Percentiles rank a stretch among this genome's conserved stretches.
These are phyloP conservation scores for Spironucleus salmonicida DNA, from an alignment of 208 protist genomes.

Conservation along the genomic window DNA sequence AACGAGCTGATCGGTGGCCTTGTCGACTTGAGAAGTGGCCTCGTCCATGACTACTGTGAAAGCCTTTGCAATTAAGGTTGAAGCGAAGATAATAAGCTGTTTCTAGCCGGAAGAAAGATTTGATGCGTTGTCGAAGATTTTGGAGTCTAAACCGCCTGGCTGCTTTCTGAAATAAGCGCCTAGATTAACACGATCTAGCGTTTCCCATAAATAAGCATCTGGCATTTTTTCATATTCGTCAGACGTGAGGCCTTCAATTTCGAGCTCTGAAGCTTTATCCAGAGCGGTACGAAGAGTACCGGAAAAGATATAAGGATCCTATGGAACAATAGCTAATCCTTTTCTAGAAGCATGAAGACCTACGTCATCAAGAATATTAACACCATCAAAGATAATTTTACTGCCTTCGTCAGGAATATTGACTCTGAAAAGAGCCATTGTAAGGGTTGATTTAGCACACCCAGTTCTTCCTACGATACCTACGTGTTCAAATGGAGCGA, in stretches of 20 bases:
- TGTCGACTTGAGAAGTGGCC: slow-evolving; percentile 19
- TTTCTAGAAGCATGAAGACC: slow-evolving; percentile 25
- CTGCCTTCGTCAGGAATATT: slow-evolving; percentile 3
- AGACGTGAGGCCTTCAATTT: too few species aligned
- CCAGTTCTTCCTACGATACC: slow-evolving; percentile 48
- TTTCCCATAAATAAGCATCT: slow-evolving; percentile 28
- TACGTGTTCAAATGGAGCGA: slow-evolving; percentile 38
- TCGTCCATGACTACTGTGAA: slow-evolving; percentile 29
- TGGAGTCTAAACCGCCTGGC: neutral
- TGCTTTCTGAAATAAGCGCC: neutral
- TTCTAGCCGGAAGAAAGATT: slow-evolving; percentile 27
- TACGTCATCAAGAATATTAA: slow-evolving; percentile 31
- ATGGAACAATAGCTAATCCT: slow-evolving; percentile 36
- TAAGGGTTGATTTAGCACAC: slow-evolving; percentile 41
- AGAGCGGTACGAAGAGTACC: slow-evolving; percentile 41
- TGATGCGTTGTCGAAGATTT: neutral
- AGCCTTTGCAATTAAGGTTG: slow-evolving; percentile 3
- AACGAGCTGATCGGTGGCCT: slow-evolving; percentile 12
- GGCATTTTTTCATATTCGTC: too few species aligned
- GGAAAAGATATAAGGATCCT: slow-evolving; percentile 44
- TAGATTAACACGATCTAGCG: slow-evolving; percentile 21
- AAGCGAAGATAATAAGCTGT: slow-evolving; percentile 26
- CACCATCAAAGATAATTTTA: slow-evolving; percentile 38
- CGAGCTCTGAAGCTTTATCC: slow-evolving; percentile 36
- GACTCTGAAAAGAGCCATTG: slow-evolving; percentile 39